phyloP scores from a whole-genome alignment of 768 basidiomycete species.

The Mycena pura region DNA sequence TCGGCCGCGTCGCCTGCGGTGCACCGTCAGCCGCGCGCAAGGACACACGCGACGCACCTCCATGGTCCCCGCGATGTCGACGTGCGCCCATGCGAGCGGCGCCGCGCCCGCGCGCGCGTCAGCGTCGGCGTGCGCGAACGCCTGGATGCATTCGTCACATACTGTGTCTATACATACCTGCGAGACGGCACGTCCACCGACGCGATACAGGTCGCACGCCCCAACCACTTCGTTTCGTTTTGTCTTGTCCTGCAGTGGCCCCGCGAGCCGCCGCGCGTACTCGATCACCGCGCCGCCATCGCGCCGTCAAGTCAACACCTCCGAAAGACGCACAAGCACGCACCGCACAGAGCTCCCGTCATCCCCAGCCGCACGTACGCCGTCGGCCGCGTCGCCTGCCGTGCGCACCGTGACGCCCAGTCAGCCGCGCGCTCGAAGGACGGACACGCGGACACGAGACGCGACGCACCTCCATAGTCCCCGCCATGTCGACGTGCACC shows the following conservation, averaged over 20 bases:
- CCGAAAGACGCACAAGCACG: not conserved
- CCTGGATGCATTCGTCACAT: too few relatives aligned
- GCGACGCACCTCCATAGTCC: slow-evolving; percentile 68
- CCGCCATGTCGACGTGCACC: slow-evolving; percentile 90
- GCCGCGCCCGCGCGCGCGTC: slow-evolving; percentile 64
- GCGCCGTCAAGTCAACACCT: not conserved
- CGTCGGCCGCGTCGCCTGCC: slow-evolving; percentile 17
- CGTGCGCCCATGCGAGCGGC: slow-evolving; percentile 82
- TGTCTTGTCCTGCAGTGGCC: too few relatives aligned
- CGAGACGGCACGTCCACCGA: too few relatives aligned
- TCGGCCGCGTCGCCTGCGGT: slow-evolving; percentile 17
- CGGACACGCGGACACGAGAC: not conserved
- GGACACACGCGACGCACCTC: slow-evolving; percentile 51
- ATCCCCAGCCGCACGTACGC: slow-evolving; percentile 37
- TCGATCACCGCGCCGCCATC: slow-evolving; percentile 5
- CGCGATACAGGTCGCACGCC: too few relatives aligned
- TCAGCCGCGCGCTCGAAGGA: too few relatives aligned
- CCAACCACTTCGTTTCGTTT: too few relatives aligned
- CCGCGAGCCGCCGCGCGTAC: slow-evolving; percentile 18
- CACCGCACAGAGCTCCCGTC: slow-evolving; percentile 35
- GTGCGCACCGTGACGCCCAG: not conserved
- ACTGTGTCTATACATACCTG: too few relatives aligned
- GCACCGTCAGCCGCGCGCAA: not conserved
- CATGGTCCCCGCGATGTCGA: slow-evolving; percentile 85
- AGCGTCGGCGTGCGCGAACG: slow-evolving; percentile 77